Evolutionary conservation across 352 stramenopile species (phyloP), one percentile per base, ranked within the genome.

Genomic region (Phytophthora melonis): DNA sequence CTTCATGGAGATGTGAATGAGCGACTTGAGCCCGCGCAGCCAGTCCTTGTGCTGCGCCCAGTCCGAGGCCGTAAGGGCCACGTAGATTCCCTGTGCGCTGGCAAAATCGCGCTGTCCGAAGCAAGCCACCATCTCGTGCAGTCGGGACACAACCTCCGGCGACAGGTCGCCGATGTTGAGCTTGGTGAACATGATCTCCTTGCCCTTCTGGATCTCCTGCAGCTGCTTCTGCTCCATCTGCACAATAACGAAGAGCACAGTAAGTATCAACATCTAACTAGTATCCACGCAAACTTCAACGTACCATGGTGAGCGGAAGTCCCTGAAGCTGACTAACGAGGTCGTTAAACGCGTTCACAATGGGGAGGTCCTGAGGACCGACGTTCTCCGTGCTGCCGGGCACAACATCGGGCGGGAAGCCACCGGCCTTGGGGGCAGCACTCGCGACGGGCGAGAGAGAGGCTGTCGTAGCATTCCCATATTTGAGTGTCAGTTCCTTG

Each of bases 21-120:
- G 86, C 74, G 94, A 96, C 78, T 99, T 99, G 78, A 99, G 87
- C 14, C 96, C 97, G 77, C 98, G 98, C 68, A 99, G 90, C 97
- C 97, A 99, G 88, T 99, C 97, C 84, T 99, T 99, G 89, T 99
- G 96, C 64, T 97, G 91, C 69, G 91, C 88, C 97, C 97, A 99
- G 63, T 98, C 93, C 58, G 89, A 97, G 58, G 90, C 96, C 27
- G 97, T 97, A 25, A 99, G 81, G 41, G 78, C 84, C 61, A 97
- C 97, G 71, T 99, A 92, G 57, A 98, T 93, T 43, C 83, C 69
- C 63, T 94, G 87, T 58, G 90, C 90, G 19, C 77, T 86, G 47
- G 71, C 85, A 77, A 95, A 95, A 79, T 97, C 89, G 45, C 86
- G 84, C 58, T 91, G 85, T 32, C 73, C 86, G 62, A 97, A 95